Evolutionary conservation across 108 stramenopile genomes (phyloP).

Genomic region (Nannochloropsis gaditana): DNA sequence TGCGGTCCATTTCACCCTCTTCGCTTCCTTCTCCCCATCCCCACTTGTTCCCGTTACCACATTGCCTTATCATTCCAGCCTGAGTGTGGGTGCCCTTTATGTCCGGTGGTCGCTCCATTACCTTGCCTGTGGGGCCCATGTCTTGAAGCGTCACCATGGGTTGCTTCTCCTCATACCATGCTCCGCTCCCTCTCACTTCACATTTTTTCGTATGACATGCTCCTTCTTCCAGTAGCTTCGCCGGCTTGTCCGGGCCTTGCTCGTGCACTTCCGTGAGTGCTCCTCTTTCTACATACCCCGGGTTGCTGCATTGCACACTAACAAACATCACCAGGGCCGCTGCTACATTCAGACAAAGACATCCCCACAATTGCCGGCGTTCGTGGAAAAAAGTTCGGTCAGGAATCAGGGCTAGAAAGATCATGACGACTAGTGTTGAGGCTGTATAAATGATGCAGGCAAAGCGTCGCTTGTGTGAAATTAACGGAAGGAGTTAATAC

Average conservation of each 20-base stretch:
- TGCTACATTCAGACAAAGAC: background rate
- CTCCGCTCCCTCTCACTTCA: background rate
- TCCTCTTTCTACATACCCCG: slow-evolving; percentile 42
- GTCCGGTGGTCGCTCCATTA: background rate
- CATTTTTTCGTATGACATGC: background rate
- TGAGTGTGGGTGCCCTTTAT: background rate
- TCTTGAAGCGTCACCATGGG: background rate
- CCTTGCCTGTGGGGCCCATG: background rate
- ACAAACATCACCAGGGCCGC: slow-evolving; percentile 26
- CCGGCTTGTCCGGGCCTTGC: background rate
- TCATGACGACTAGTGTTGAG: background rate
- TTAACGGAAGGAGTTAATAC: background rate
- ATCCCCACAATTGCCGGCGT: background rate
- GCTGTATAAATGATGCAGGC: background rate
- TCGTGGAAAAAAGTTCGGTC: background rate
- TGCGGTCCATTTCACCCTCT: background rate
- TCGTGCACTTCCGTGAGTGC: background rate
- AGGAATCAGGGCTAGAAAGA: background rate
- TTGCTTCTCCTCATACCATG: slow-evolving; percentile 21
- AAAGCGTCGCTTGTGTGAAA: background rate
- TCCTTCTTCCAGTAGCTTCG: background rate
- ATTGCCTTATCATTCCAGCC: background rate
- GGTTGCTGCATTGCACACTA: slow-evolving; percentile 48
- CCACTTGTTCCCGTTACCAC: too few relatives aligned
- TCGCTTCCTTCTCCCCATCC: background rate